These are phyloP conservation scores for Grammothele lineata DNA, from an alignment of 768 basidiomycete genomes.

Conservation along the genomic window DNA sequence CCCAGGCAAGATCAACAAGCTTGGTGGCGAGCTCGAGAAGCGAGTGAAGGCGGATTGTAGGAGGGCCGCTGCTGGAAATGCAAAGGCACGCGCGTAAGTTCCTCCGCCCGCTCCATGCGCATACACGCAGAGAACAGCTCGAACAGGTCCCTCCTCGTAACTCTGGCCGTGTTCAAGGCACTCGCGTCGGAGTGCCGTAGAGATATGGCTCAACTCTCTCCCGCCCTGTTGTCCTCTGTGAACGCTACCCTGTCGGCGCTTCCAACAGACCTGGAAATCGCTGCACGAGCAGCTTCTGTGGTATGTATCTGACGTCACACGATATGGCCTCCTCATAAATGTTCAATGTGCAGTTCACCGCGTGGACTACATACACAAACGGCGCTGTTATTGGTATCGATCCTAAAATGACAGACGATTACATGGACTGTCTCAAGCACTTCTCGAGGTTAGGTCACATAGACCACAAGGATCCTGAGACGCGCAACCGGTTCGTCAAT, in stretches of 20 bases:
- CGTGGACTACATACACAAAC: conserved; percentile 91
- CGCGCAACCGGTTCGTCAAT: conserved; percentile 59
- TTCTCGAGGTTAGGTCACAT: conserved; percentile 61
- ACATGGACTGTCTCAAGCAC: conserved; percentile 59
- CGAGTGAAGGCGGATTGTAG: conserved; percentile 56
- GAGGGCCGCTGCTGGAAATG: conserved; percentile 72
- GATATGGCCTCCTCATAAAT: background rate
- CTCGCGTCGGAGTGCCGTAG: conserved; percentile 84
- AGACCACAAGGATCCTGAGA: conserved; percentile 58
- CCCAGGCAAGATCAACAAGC: conserved; percentile 75
- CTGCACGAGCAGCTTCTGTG: conserved; percentile 73
- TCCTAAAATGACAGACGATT: conserved; percentile 60
- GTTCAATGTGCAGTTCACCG: conserved; percentile 59
- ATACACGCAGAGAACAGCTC: background rate
- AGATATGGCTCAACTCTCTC: conserved; percentile 72
- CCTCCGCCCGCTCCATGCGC: background rate
- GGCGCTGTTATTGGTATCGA: conserved; percentile 81
- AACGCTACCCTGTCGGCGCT: conserved; percentile 51
- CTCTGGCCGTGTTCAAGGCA: conserved; percentile 76
- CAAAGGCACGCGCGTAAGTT: conserved; percentile 75
- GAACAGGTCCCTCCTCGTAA: conserved; percentile 70
- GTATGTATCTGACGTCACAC: conserved; percentile 39
- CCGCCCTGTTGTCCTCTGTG: conserved; percentile 63
- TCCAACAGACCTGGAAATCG: conserved; percentile 67
- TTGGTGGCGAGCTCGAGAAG: conserved; percentile 75